Percentiles rank a stretch among this genome's conserved stretches.
Conservation (phyloP, 2,329 filamentous ascomycete species). For the Acrocalymma vagum region DNA sequence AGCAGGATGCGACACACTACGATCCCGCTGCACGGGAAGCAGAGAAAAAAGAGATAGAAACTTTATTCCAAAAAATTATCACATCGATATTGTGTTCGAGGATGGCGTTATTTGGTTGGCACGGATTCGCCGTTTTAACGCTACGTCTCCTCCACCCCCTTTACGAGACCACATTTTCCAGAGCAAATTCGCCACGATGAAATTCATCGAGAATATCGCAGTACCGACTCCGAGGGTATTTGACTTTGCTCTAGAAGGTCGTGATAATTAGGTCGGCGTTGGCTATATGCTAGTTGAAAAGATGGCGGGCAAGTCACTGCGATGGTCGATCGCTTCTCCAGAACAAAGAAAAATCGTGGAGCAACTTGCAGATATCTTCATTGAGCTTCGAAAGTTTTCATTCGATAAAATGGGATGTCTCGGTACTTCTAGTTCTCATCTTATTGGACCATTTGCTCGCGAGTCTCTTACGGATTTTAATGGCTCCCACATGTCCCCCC, state of each 20-base stretch:
- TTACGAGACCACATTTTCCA: constrained; percentile 14
- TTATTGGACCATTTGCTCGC: constrained; percentile 49
- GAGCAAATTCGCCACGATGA: constrained; percentile 15
- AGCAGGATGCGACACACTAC: constrained; percentile 48
- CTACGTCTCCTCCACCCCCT: constrained; percentile 12
- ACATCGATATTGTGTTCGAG: constrained; percentile 53
- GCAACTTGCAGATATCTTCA: constrained; percentile 50
- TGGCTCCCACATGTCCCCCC: constrained; percentile 32
- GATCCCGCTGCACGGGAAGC: constrained; percentile 43
- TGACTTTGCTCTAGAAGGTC: constrained; percentile 13
- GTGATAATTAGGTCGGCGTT: constrained; percentile 9
- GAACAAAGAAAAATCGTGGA: constrained; percentile 47
- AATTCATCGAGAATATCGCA: constrained; percentile 10
- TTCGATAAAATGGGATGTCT: constrained; percentile 51
- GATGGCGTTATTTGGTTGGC: constrained; percentile 55
- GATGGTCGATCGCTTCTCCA: constrained; percentile 42
- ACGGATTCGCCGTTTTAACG: constrained; percentile 44
- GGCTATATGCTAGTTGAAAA: constrained; percentile 16
- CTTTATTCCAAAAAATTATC: constrained; percentile 47
- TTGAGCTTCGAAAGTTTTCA: constrained; percentile 49
- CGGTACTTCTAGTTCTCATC: constrained; percentile 21
- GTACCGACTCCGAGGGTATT: constrained; percentile 13
- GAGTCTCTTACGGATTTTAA: constrained; percentile 49
- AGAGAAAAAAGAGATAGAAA: constrained; percentile 43
- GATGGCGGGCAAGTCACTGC: constrained; percentile 12